Conservation (phyloP, 2,329 filamentous ascomycete species). For the Penicillium sp. region DNA sequence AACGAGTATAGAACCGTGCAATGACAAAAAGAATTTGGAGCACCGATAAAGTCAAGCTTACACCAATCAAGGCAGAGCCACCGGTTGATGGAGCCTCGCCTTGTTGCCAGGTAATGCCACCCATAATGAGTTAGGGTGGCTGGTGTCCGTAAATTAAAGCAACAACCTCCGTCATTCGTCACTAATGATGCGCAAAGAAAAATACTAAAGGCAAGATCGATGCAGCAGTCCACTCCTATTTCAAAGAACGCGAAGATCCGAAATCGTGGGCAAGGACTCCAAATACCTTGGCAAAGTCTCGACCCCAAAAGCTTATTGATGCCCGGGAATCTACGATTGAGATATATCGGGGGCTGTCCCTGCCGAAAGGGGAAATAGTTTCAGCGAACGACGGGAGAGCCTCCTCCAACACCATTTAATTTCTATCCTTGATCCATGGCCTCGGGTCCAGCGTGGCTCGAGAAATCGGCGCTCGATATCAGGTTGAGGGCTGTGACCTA, state of each 20-base stretch:
- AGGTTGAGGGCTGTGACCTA: not conserved
- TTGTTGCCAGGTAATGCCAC: not conserved
- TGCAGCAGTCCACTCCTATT: not conserved
- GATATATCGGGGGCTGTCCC: not conserved
- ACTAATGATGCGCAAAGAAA: not conserved
- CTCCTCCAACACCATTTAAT: not conserved
- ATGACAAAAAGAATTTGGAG: conserved; percentile 22
- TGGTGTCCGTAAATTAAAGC: not conserved
- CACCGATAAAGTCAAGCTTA: conserved; percentile 15
- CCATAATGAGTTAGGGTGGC: not conserved
- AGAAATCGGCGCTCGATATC: not conserved
- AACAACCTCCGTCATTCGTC: not conserved
- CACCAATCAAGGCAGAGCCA: conserved; percentile 18
- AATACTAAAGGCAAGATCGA: not conserved
- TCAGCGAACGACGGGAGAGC: not conserved
- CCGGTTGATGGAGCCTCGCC: conserved; percentile 1
- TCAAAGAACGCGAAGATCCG: not conserved
- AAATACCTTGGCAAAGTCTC: not conserved
- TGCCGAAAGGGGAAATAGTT: not conserved
- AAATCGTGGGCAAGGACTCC: not conserved
- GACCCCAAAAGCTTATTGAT: not conserved
- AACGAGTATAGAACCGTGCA: conserved; percentile 24
- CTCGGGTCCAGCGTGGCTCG: not conserved
- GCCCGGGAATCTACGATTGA: not conserved
- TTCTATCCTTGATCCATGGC: not conserved